These are phyloP conservation scores for Camellia granthamiana DNA, from an alignment of 148 eudicot species.

Conservation along the genomic window DNA sequence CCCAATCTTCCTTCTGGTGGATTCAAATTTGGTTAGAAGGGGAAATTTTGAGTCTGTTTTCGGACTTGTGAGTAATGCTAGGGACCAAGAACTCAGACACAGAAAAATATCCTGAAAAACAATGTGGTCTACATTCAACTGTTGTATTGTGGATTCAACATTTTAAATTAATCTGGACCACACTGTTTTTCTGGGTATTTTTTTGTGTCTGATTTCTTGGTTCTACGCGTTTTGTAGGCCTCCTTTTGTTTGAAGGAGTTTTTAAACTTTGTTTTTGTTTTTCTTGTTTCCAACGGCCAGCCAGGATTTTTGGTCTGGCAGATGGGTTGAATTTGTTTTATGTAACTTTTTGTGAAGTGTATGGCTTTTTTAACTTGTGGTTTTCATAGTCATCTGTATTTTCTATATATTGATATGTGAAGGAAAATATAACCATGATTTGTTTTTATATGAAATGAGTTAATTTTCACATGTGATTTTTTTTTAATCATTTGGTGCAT, in stretches of 20 bases:
- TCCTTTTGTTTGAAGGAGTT: conserved; percentile 6
- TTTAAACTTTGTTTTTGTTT: not conserved
- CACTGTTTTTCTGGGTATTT: too few relatives aligned
- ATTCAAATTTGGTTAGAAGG: conserved; percentile 48
- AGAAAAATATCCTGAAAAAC: too few relatives aligned
- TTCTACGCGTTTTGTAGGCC: not conserved
- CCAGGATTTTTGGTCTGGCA: conserved; percentile 26
- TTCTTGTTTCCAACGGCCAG: not conserved
- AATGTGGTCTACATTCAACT: too few relatives aligned
- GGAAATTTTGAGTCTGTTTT: not conserved
- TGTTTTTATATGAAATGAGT: not conserved
- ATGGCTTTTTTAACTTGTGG: not conserved
- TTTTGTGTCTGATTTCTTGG: too few relatives aligned
- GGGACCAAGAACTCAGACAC: too few relatives aligned
- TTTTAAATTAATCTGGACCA: too few relatives aligned
- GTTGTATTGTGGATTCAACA: too few relatives aligned
- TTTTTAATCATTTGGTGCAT: not conserved
- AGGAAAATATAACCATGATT: not conserved
- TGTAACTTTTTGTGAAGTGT: not conserved
- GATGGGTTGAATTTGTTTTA: conserved; percentile 11
- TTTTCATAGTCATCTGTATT: not conserved
- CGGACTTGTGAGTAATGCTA: too few relatives aligned
- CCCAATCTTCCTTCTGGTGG: conserved; percentile 57
- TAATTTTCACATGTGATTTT: not conserved
- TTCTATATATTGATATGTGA: not conserved